Conservation (phyloP, 208 protist species). For the Trypanosoma boissoni region DNA sequence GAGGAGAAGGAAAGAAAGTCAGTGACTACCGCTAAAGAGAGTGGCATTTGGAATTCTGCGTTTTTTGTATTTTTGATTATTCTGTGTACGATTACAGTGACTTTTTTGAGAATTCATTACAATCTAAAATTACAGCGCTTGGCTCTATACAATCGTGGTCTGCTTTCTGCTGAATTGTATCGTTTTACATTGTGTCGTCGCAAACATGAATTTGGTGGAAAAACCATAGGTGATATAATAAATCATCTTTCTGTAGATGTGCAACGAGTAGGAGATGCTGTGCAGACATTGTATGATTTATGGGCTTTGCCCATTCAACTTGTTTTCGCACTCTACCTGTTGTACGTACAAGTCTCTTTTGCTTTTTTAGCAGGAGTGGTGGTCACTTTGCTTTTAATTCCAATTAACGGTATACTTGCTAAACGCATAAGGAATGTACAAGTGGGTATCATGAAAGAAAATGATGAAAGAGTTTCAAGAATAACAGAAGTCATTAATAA, state of each 20-base stretch:
- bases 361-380: slow-evolving; percentile 30
- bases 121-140: slow-evolving; percentile 25
- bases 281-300: slow-evolving; percentile 26
- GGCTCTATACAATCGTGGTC: slow-evolving; percentile 17
- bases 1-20: not conserved
- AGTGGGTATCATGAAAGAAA: slow-evolving; percentile 20
- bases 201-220: slow-evolving; percentile 14
- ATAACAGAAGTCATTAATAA: slow-evolving; percentile 32
- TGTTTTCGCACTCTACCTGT: slow-evolving; percentile 19
- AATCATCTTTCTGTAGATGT: slow-evolving; percentile 32
- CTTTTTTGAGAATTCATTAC: slow-evolving; percentile 31
- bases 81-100: slow-evolving; percentile 5
- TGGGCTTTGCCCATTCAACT: slow-evolving; percentile 33
- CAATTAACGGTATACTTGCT: slow-evolving; percentile 25
- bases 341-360: slow-evolving; percentile 36
- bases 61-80: slow-evolving; percentile 22
- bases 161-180: slow-evolving; percentile 25
- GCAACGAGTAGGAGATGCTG: slow-evolving; percentile 21
- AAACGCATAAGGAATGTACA: slow-evolving; percentile 26
- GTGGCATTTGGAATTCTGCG: not conserved
- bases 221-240: slow-evolving; percentile 27
- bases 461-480: slow-evolving; percentile 31
- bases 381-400: slow-evolving; percentile 23
- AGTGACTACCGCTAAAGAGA: not conserved
- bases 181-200: slow-evolving; percentile 4